Conservation (phyloP, 139 green algal species). For the Edaphochlamys debaryana region DNA sequence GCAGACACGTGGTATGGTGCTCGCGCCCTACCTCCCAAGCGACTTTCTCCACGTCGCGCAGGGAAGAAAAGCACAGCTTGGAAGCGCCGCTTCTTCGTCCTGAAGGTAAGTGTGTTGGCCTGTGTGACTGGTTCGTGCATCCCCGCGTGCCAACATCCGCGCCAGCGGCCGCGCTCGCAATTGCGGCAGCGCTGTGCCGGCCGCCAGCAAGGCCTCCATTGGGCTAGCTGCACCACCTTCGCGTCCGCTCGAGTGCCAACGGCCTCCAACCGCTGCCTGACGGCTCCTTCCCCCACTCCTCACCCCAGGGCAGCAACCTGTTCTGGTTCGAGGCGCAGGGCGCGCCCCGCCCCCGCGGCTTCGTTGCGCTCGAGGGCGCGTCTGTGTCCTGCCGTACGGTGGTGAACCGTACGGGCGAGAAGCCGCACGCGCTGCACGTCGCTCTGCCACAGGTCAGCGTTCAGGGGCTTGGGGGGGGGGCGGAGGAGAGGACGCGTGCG, state of each 20-base stretch:
- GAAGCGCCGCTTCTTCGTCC: conserved; percentile 25
- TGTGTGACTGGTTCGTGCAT: no score
- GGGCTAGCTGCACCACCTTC: no score
- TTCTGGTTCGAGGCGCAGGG: conserved; percentile 38
- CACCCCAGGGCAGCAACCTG: conserved; percentile 32
- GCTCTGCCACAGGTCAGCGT: background rate
- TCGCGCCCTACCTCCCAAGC: no score
- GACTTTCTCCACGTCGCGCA: background rate
- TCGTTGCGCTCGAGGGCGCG: conserved; percentile 18
- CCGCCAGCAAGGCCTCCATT: no score
- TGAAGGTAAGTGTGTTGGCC: conserved; percentile 38
- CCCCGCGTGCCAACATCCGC: no score
- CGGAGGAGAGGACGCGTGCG: no score
- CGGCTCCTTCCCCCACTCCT: background rate
- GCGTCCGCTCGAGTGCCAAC: no score
- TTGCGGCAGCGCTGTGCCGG: no score
- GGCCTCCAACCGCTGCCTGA: background rate
- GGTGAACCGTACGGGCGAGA: conserved; percentile 22
- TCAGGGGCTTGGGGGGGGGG: no score
- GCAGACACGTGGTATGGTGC: no score
- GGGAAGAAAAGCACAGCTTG: background rate
- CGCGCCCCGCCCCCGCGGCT: background rate
- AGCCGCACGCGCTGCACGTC: conserved; percentile 16
- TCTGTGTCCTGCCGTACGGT: background rate
- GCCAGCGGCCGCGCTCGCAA: no score